Conservation (phyloP, 2,329 filamentous ascomycete genomes). For the Emmonsiellopsis sp. region DNA sequence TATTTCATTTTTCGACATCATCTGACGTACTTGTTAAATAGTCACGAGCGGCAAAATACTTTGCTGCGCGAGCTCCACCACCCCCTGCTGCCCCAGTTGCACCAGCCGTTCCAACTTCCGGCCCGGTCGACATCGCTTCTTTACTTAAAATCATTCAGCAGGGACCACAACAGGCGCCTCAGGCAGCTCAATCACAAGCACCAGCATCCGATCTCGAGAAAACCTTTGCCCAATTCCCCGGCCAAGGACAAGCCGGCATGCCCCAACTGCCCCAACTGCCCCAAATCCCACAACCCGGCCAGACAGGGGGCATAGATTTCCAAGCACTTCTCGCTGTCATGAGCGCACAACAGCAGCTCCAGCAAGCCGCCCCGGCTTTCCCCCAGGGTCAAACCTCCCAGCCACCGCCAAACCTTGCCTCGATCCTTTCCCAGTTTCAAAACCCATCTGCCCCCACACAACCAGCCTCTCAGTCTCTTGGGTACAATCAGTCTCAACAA, state of each 20-base stretch:
- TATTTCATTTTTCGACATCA: background rate
- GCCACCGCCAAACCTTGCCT: constrained; percentile 8
- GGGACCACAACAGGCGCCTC: constrained; percentile 21
- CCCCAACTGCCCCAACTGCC: constrained; percentile 18
- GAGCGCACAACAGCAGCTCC: constrained; percentile 27
- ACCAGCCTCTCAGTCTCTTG: background rate
- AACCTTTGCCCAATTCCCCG: constrained; percentile 31
- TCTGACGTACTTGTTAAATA: constrained; percentile 11
- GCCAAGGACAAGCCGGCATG: constrained; percentile 17
- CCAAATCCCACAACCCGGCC: constrained; percentile 17
- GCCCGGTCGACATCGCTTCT: constrained; percentile 29
- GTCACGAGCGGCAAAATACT: constrained; percentile 34
- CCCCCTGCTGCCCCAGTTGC: constrained; percentile 15
- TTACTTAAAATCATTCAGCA: constrained; percentile 32
- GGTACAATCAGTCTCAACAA: constrained; percentile 6
- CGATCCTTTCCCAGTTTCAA: constrained; percentile 15
- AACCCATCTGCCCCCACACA: constrained; percentile 24
- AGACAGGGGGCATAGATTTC: constrained; percentile 23
- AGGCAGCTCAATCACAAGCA: constrained; percentile 18
- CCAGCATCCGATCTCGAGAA: constrained; percentile 22
- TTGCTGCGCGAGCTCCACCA: constrained; percentile 25
- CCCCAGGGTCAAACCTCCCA: constrained; percentile 10
- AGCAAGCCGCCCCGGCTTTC: constrained; percentile 18
- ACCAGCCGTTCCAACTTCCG: constrained; percentile 11
- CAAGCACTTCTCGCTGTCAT: constrained; percentile 31